Conservation (phyloP, 129 eudicot genomes). For the Artemisia tridentata region DNA sequence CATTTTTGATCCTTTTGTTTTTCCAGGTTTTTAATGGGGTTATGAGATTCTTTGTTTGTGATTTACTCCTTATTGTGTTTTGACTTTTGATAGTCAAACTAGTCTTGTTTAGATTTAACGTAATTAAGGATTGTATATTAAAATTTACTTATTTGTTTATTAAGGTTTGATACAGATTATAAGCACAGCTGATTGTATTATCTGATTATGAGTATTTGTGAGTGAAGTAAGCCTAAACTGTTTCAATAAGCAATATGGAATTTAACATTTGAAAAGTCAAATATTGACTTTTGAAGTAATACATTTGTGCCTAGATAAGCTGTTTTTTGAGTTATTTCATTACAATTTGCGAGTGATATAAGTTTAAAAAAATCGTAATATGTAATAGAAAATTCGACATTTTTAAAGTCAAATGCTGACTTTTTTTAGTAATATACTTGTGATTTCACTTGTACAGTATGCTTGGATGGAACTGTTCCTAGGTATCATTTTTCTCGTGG, state of each 20-base stretch:
- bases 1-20: no score
- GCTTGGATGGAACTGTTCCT: constrained; percentile 95
- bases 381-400: not conserved
- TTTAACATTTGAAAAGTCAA: constrained; percentile 6
- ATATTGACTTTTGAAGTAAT: not conserved
- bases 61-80: not conserved
- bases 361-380: not conserved
- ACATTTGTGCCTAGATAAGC: no score
- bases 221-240: not conserved
- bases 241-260: no score
- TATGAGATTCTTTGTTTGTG: no score
- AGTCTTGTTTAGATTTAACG: no score
- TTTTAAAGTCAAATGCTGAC: constrained; percentile 25
- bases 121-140: not conserved
- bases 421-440: not conserved
- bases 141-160: no score
- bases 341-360: not conserved
- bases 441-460: constrained; percentile 47
- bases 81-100: not conserved
- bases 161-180: not conserved
- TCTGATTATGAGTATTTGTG: not conserved
- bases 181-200: not conserved
- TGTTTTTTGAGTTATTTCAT: not conserved
- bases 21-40: no score
- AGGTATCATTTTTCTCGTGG: constrained; percentile 90